Evolutionary conservation across 1,284 basidiomycete species (phyloP), one percentile per base, ranked within the genome.

Genomic region (Cronartium quercuum): DNA sequence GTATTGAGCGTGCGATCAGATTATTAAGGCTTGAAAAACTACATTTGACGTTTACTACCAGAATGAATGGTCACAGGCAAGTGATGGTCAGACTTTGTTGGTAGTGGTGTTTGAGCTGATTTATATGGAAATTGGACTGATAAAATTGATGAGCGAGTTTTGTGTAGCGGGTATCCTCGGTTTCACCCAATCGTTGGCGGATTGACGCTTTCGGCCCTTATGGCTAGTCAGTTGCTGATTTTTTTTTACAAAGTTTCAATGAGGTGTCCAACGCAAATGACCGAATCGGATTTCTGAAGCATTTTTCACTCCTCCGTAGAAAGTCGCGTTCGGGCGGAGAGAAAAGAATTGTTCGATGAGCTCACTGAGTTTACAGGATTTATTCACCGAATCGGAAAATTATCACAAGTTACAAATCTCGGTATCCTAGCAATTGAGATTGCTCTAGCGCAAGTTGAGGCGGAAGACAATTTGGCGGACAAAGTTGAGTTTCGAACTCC

Each of bases 131-230:
- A 29, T 44, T 38, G 13, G 15, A 35, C 34, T 40, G 51, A 58
- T 68, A 7, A 7, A 62, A 24, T 15, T 69, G 58, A 29, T 41
- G 15, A 41, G 15, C 29, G 60, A 63, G n/a, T 40, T 3, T 21
- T 57, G n/a, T 1, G 21, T 57, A 75, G 71, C 62, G 71, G 71
- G 41, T 75, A 75, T 35, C 71, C 71, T 35, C 51, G 71, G 35
- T 75, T 75, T 62, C 71, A 75, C 21, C 71, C 71, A 24, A 67
- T 75, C 4, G 71, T 75, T 7, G 71, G 71, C 18, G 71, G 64
- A 3, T 42, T 75, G 7, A 67, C 65, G 13, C 65, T 75, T 51
- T 75, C 64, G 18, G 71, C 71, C 41, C 58, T 75, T 12, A 75
- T 75, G 71, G 65, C 65, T 29, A 75, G 71, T 75, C 2, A 75